Conservation (phyloP, 2,329 filamentous ascomycete species). For the Dactylella cylindrospora region DNA sequence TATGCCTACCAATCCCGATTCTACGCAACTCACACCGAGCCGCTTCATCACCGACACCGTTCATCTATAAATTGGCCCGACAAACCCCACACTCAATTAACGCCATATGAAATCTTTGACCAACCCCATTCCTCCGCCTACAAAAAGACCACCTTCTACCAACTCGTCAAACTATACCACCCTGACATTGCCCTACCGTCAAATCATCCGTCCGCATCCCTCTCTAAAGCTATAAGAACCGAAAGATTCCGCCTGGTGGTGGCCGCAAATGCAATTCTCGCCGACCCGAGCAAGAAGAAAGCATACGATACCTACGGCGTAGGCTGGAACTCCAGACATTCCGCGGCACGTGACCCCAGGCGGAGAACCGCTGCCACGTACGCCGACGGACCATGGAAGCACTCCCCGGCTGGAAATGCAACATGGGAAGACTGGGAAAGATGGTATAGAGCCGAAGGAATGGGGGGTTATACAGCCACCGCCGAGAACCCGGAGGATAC, state of each 20-base stretch:
- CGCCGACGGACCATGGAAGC: constrained; percentile 48
- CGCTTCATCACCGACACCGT: no score
- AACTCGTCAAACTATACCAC: constrained; percentile 94
- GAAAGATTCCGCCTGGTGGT: constrained; percentile 89
- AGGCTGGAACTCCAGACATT: constrained; percentile 64
- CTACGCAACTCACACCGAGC: constrained; percentile 10
- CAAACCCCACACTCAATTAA: constrained; percentile 29
- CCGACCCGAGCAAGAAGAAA: constrained; percentile 72
- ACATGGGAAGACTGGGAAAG: constrained; percentile 98
- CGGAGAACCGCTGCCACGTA: constrained; percentile 50
- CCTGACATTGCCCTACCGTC: constrained; percentile 67
- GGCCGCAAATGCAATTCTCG: constrained; percentile 83
- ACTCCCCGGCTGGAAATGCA: constrained; percentile 69
- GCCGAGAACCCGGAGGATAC: constrained; percentile 49
- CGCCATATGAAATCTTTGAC: constrained; percentile 42
- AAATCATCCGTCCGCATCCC: constrained; percentile 53
- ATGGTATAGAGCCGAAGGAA: constrained; percentile 64
- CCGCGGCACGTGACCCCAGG: constrained; percentile 35
- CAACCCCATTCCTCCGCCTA: constrained; percentile 31
- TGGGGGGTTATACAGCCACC: constrained; percentile 12
- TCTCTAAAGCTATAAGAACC: constrained; percentile 67
- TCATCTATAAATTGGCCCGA: constrained; percentile 11
- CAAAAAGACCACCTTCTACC: constrained; percentile 77
- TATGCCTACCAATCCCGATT: not conserved
- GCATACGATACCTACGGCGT: constrained; percentile 80